Percentiles rank a stretch among this genome's conserved stretches.
phyloP scores from a whole-genome alignment of 140 eudicot species.

The Ambrosia hybrid region DNA sequence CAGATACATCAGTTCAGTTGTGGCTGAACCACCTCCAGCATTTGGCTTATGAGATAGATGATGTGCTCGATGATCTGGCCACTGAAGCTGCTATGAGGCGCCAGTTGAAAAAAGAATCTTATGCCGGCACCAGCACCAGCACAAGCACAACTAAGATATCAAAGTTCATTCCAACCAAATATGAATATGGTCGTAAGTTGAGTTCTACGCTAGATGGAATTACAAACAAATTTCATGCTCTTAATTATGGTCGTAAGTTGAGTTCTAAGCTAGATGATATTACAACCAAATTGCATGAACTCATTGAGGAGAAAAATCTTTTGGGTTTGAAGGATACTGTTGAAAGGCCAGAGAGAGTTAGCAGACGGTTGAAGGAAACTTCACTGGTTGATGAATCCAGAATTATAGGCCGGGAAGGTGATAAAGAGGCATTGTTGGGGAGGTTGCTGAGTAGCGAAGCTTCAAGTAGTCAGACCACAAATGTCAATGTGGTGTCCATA shows the following conservation, averaged over 20 bases:
- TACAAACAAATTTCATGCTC: too few species aligned
- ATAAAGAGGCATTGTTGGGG: background rate
- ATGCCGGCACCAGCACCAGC: background rate
- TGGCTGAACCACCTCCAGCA: constrained; percentile 1
- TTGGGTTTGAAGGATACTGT: background rate
- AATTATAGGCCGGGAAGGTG: too few species aligned
- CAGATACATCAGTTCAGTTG: background rate
- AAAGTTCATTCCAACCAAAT: too few species aligned
- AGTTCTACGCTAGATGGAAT: too few species aligned
- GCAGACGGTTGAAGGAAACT: too few species aligned
- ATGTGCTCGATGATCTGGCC: background rate
- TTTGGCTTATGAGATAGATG: constrained; percentile 7
- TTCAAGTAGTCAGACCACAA: background rate
- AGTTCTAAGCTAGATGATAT: constrained; percentile 14
- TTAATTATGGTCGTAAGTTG: background rate
- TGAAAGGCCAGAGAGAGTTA: too few species aligned
- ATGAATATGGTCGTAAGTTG: too few species aligned
- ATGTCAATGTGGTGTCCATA: constrained; percentile 5
- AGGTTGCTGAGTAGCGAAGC: constrained; percentile 15
- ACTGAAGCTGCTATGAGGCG: background rate
- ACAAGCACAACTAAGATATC: background rate
- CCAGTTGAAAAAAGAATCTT: background rate
- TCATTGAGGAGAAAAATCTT: constrained; percentile 5
- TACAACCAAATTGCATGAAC: constrained; percentile 1
- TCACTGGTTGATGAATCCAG: too few species aligned